Conservation (phyloP, 352 stramenopile genomes). For the Phytophthora vignae region DNA sequence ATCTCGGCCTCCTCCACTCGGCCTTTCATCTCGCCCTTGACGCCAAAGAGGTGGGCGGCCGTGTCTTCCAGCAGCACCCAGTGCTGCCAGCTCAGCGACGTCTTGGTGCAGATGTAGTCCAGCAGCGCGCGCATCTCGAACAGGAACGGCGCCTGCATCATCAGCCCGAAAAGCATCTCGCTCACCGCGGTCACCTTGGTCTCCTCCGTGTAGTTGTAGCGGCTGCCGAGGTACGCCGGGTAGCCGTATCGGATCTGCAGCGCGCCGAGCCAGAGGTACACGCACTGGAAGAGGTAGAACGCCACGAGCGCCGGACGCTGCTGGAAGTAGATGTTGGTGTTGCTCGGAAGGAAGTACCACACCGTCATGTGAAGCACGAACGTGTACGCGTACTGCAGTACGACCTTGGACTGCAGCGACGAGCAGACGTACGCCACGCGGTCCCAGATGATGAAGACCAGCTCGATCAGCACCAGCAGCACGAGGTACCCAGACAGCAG, state of each 20-base stretch:
- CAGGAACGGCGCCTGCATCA: slow-evolving; percentile 86
- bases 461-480: slow-evolving; percentile 80
- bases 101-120: slow-evolving; percentile 90
- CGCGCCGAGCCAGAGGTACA: slow-evolving; percentile 78
- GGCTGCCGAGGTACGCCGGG: slow-evolving; percentile 81
- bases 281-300: slow-evolving; percentile 86
- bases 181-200: slow-evolving; percentile 56
- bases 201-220: slow-evolving; percentile 75
- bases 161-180: slow-evolving; percentile 75
- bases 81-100: slow-evolving; percentile 79
- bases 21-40: slow-evolving; percentile 84
- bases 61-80: slow-evolving; percentile 89
- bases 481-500: slow-evolving; percentile 90
- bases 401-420: slow-evolving; percentile 78
- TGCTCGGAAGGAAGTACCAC: slow-evolving; percentile 78
- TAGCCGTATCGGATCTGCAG: slow-evolving; percentile 91
- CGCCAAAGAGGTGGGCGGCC: slow-evolving; percentile 76
- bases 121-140: slow-evolving; percentile 90
- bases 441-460: slow-evolving; percentile 89
- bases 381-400: slow-evolving; percentile 81
- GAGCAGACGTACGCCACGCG: slow-evolving; percentile 81
- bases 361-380: slow-evolving; percentile 75
- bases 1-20: slow-evolving; percentile 72
- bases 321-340: slow-evolving; percentile 87
- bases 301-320: slow-evolving; percentile 68